Base-by-base conservation (phyloP, 768 basidiomycete species). In the Cystobasidium onofrii region DNA sequence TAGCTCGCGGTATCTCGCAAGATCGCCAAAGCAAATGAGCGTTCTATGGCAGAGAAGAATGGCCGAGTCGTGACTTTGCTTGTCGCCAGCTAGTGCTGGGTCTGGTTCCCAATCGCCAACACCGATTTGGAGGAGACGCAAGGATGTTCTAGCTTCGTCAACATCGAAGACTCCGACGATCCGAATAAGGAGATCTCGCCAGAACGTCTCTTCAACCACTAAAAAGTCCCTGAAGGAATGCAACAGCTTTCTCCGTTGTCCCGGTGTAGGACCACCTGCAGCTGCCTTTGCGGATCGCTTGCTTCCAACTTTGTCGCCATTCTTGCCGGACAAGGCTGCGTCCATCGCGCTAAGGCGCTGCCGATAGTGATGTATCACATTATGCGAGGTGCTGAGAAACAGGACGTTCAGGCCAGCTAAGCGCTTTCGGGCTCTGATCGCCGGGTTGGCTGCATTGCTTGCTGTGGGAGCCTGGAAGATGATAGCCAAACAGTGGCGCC, bases 361-460 rank as follows among this genome's bases (percentile, higher is more conserved):
- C 80, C 93, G 92, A 84, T 91, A 94, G 27, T 85, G 84, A 18
- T 88, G 83, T 76, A 95, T 95, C 82, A 92, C 87, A 44, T 86
- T 84, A 81, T 95, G 90, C 43, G 90, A 90, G 0, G 92, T 94
- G 79, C 91, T 89, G 87, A 92, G 90, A 92, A 92, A 95, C 10
- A 95, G 85, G 76, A 89, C 88, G 34, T 86, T 89, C 79, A 92
- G 36, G 25, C 54, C 69, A 9, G 33, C 31, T 23, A 71, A 46
- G 18, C 65, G 17, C 44, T 50, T 46, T 67, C 65, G 43, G 17
- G 65, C 43, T 50, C 44, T 36, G 15, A 52, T 54, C 13, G 52
- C 36, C 31, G 65, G 36, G 23, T 52, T 41, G 43, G 63, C 41
- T 20, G 65, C 52, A 44, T 36, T 44, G 33, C 23, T 55, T n/a